These are phyloP conservation scores for Yamadazyma atmosphaerica DNA, from an alignment of 1,139 yeast genomes.

Conservation along the genomic window DNA sequence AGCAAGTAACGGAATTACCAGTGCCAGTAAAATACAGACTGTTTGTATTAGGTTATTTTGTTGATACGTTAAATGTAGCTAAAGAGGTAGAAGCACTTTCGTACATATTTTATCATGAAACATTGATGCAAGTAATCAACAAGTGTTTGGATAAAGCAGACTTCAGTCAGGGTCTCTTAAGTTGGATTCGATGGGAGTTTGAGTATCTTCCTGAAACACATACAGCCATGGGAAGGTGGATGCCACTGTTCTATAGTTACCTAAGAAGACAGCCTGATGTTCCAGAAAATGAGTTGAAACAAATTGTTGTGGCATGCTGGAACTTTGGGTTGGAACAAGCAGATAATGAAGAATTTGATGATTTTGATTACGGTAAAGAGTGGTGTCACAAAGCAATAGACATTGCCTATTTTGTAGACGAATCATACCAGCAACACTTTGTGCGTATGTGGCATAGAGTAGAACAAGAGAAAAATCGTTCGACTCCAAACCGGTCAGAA, in stretches of 20 bases:
- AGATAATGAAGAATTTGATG: not conserved
- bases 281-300: not conserved
- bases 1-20: not conserved
- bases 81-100: not conserved
- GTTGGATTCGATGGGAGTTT: not conserved
- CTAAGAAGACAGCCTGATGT: not conserved
- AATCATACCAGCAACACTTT: too few relatives aligned
- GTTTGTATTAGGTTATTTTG: not conserved
- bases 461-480: too few relatives aligned
- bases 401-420: not conserved
- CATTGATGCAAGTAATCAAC: not conserved
- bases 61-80: not conserved
- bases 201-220: not conserved
- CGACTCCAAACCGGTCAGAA: too few relatives aligned
- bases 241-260: not conserved
- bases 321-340: not conserved
- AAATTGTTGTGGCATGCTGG: not conserved
- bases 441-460: too few relatives aligned
- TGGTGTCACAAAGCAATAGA: not conserved
- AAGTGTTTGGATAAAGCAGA: not conserved
- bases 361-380: not conserved
- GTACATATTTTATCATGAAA: not conserved
- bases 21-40: not conserved
- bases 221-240: not conserved
- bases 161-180: not conserved